Percentiles rank a stretch among this genome's conserved stretches.
phyloP scores from a whole-genome alignment of 2,329 filamentous ascomycete genomes.

The Chaetomiaceae sp. region DNA sequence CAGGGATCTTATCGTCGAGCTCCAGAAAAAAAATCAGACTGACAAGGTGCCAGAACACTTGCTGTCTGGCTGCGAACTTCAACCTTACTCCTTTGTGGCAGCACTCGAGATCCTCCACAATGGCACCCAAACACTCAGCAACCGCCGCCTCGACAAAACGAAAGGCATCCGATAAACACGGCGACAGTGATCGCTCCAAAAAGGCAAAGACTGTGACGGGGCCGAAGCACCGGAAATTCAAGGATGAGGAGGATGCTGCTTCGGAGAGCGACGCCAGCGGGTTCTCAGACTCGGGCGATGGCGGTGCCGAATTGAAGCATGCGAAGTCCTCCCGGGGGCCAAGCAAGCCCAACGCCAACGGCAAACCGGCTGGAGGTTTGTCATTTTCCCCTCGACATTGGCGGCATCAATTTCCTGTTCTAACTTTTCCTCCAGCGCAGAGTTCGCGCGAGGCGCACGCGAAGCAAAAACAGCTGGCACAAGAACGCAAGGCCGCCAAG shows the following conservation, averaged over 20 bases:
- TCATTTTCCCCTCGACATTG: conserved; percentile 6
- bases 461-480: conserved; percentile 84
- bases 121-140: conserved; percentile 46
- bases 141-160: conserved; percentile 50
- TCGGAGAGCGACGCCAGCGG: conserved; percentile 35
- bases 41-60: neutral
- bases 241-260: conserved; percentile 35
- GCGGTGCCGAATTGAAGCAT: conserved; percentile 42
- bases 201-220: conserved; percentile 43
- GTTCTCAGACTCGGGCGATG: conserved; percentile 49
- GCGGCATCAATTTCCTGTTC: neutral
- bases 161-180: conserved; percentile 49
- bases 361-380: conserved; percentile 39
- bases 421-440: conserved; percentile 40
- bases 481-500: conserved; percentile 87
- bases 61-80: neutral
- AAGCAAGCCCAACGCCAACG: conserved; percentile 29
- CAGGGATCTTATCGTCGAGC: conserved; percentile 13
- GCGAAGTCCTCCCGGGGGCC: conserved; percentile 29
- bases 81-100: neutral
- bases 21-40: conserved; percentile 18
- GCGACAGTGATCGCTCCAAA: conserved; percentile 42
- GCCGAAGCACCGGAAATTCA: conserved; percentile 32
- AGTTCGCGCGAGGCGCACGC: conserved; percentile 82
- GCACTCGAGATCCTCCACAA: conserved; percentile 27